A percentile compares a stretch with the other conserved stretches of the same genome.
phyloP scores from a whole-genome alignment of 2,329 filamentous ascomycete species.

The Lizonia empirigonia region DNA sequence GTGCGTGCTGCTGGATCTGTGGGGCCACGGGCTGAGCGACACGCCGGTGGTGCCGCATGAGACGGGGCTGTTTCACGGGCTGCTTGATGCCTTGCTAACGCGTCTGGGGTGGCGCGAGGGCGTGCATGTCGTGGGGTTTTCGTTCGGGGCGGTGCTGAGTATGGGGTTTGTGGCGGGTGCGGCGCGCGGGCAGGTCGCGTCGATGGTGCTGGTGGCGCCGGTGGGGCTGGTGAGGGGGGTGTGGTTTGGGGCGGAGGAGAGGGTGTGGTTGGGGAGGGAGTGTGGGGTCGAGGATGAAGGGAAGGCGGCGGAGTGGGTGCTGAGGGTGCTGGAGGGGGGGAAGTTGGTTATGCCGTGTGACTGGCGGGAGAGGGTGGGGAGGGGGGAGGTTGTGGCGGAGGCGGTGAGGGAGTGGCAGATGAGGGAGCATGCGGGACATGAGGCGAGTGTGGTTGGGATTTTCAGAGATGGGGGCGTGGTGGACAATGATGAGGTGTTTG shows the following conservation, averaged over 20 bases:
- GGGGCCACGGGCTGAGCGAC: conserved; percentile 60
- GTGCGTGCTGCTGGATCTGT: conserved; percentile 56
- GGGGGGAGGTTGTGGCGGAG: conserved; percentile 55
- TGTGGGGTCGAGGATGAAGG: conserved; percentile 26
- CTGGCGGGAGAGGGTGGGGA: conserved; percentile 52
- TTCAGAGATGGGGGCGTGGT: conserved; percentile 55
- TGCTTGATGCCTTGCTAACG: conserved; percentile 50
- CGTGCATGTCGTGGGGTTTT: conserved; percentile 57
- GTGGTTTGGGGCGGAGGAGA: not conserved
- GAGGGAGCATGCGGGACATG: conserved; percentile 54
- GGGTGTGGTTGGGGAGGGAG: not conserved
- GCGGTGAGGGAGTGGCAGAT: conserved; percentile 58
- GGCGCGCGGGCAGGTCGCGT: too few species aligned
- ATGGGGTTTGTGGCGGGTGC: conserved; percentile 46
- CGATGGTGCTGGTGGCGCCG: conserved; percentile 55
- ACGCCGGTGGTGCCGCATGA: conserved; percentile 54
- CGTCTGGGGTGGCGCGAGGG: conserved; percentile 49
- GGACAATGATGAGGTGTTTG: conserved; percentile 47
- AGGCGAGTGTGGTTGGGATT: conserved; percentile 53
- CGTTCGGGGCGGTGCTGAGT: conserved; percentile 54
- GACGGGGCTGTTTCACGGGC: conserved; percentile 50
- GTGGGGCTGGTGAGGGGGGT: conserved; percentile 47
- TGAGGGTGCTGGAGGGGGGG: conserved; percentile 54
- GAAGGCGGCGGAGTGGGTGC: conserved; percentile 45
- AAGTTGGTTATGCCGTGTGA: conserved; percentile 50